Conservation (phyloP, 805 yeast genomes). For the Lachancea nothofagi region DNA sequence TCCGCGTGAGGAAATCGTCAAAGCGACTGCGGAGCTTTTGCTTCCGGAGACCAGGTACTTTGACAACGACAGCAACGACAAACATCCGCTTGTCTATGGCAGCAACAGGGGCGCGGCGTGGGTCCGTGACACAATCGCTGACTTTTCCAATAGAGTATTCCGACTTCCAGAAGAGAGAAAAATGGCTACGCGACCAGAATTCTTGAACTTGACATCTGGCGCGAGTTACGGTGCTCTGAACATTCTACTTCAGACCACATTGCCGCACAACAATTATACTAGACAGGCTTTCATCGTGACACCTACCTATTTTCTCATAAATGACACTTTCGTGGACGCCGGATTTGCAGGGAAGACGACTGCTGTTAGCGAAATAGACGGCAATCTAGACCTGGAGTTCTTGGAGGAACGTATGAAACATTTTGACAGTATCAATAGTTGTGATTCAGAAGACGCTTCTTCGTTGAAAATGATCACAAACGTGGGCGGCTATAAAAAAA, state of each 20-base stretch:
- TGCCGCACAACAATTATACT: slow-evolving; percentile 56
- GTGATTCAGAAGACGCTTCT: slow-evolving; percentile 21
- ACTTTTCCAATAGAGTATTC: slow-evolving; percentile 49
- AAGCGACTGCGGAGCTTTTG: slow-evolving; percentile 48
- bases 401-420: slow-evolving; percentile 44
- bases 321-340: slow-evolving; percentile 69
- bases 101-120: slow-evolving; percentile 72
- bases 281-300: slow-evolving; percentile 68
- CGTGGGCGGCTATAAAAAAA: slow-evolving; percentile 38
- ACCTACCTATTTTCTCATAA: slow-evolving; percentile 81
- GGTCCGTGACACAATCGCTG: slow-evolving; percentile 53
- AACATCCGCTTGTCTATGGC: slow-evolving; percentile 83
- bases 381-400: slow-evolving; percentile 43
- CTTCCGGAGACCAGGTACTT: slow-evolving; percentile 37
- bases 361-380: slow-evolving; percentile 58
- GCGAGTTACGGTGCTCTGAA: slow-evolving; percentile 83
- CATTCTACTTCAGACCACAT: slow-evolving; percentile 58
- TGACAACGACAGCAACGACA: slow-evolving; percentile 48
- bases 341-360: slow-evolving; percentile 67
- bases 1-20: slow-evolving; percentile 52
- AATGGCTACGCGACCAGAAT: neutral
- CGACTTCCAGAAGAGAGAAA: slow-evolving; percentile 18
- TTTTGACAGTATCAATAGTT: slow-evolving; percentile 32
- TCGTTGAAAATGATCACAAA: slow-evolving; percentile 17
- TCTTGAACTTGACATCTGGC: slow-evolving; percentile 73